Percentiles rank a stretch among this genome's conserved stretches.
Conservation (phyloP, 148 eudicot genomes). For the Silene conica region DNA sequence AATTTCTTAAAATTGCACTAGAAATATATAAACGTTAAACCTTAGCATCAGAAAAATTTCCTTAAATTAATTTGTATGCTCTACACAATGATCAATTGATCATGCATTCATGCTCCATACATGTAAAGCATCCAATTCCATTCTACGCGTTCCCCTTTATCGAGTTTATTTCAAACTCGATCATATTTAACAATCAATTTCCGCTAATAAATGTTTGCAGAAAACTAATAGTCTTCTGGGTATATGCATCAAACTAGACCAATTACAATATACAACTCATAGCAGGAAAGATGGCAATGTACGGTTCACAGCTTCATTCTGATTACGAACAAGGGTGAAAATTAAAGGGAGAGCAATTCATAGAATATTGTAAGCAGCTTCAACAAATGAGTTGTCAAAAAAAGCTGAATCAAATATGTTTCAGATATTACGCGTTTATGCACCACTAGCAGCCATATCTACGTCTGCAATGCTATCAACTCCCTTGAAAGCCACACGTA, state of each 20-base stretch:
- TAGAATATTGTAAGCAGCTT: background rate
- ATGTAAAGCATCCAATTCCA: no score
- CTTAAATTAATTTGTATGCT: no score
- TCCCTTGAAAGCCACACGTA: slow-evolving; percentile 73
- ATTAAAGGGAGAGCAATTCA: background rate
- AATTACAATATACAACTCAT: background rate
- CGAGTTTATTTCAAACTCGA: no score
- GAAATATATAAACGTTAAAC: no score
- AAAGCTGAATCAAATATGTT: background rate
- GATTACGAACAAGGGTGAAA: slow-evolving; percentile 5
- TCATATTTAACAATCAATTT: no score
- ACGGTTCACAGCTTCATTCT: slow-evolving; percentile 1
- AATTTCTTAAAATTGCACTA: no score
- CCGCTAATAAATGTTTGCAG: background rate
- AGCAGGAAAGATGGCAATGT: background rate
- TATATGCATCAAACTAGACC: background rate
- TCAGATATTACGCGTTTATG: slow-evolving; percentile 27
- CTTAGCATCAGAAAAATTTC: no score
- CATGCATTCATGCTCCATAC: no score
- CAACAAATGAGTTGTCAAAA: background rate
- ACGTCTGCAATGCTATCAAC: slow-evolving; percentile 59
- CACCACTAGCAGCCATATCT: slow-evolving; percentile 76
- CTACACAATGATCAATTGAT: no score
- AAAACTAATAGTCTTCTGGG: background rate
- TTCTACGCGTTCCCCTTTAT: no score